Evolutionary conservation across 768 basidiomycete species (phyloP).

Genomic region (Trametes elegans): DNA sequence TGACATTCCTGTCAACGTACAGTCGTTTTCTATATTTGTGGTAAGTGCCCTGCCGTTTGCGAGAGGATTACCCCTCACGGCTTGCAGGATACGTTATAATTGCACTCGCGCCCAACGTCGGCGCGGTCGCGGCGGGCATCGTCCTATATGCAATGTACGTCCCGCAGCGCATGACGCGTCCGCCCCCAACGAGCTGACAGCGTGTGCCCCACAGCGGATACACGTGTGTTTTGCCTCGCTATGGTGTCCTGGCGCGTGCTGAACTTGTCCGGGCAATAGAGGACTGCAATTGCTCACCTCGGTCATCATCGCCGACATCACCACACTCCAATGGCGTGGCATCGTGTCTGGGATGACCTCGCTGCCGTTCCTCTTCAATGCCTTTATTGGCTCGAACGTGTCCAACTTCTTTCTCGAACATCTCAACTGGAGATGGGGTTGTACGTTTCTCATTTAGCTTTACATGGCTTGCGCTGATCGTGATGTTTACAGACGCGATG

Average conservation of each 20-base stretch:
- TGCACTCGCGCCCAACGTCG: constrained; percentile 27
- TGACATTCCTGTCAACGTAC: constrained; percentile 22
- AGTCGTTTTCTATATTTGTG: constrained; percentile 43
- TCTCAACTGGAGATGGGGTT: constrained; percentile 67
- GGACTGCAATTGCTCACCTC: constrained; percentile 64
- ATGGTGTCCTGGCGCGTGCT: constrained; percentile 15
- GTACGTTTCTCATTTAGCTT: constrained; percentile 29
- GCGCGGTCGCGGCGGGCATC: constrained; percentile 37
- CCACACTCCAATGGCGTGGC: constrained; percentile 31
- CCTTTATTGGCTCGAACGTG: constrained; percentile 58
- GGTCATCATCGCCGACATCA: constrained; percentile 30
- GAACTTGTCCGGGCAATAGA: constrained; percentile 26
- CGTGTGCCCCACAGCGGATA: constrained; percentile 46
- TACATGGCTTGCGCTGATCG: too few species aligned
- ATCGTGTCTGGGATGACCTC: constrained; percentile 45
- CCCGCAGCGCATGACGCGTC: constrained; percentile 14
- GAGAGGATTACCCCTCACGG: constrained; percentile 12
- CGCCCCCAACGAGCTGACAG: constrained; percentile 31
- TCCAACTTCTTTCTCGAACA: constrained; percentile 42
- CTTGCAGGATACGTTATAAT: constrained; percentile 35
- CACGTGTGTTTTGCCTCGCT: constrained; percentile 40
- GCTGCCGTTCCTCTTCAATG: constrained; percentile 58
- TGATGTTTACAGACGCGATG: constrained; percentile 22
- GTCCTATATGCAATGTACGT: constrained; percentile 55
- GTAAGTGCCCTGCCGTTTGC: constrained; percentile 23